These are phyloP conservation scores for Gnomoniopsis smithogilvyi DNA, from an alignment of 2,329 filamentous ascomycete species.

Conservation along the genomic window DNA sequence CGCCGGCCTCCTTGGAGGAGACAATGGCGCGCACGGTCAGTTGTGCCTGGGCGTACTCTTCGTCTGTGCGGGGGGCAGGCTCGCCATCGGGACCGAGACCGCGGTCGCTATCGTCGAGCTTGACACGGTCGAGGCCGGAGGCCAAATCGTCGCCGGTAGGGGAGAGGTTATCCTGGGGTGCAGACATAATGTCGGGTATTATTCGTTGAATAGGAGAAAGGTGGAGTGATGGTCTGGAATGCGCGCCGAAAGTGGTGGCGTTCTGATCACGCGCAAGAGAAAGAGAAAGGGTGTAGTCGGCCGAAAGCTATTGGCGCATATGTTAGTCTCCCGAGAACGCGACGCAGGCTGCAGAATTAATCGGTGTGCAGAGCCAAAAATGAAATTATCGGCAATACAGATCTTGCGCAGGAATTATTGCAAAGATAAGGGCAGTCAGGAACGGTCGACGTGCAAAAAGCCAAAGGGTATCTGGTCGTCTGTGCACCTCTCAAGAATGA, in stretches of 20 bases:
- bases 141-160: conserved; percentile 59
- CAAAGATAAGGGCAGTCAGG: background rate
- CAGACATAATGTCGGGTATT: conserved; percentile 50
- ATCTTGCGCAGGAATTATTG: background rate
- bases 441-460: background rate
- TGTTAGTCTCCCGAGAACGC: conserved; percentile 1
- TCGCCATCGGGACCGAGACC: conserved; percentile 72
- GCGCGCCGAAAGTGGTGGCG: background rate
- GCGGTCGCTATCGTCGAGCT: conserved; percentile 58
- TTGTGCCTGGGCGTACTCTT: conserved; percentile 91
- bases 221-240: background rate
- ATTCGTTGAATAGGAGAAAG: background rate
- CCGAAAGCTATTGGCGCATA: conserved; percentile 14
- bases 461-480: background rate
- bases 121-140: conserved; percentile 63
- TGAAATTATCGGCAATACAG: background rate
- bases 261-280: background rate
- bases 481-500: background rate
- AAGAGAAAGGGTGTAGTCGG: background rate
- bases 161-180: conserved; percentile 54
- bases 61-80: conserved; percentile 83
- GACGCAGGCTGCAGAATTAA: background rate
- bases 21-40: conserved; percentile 96
- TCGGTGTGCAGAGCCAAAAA: background rate
- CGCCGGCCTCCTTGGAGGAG: conserved; percentile 96